These are phyloP conservation scores for Aspergillus cavernicola DNA, from an alignment of 495 filamentous ascomycete genomes.

Conservation along the genomic window DNA sequence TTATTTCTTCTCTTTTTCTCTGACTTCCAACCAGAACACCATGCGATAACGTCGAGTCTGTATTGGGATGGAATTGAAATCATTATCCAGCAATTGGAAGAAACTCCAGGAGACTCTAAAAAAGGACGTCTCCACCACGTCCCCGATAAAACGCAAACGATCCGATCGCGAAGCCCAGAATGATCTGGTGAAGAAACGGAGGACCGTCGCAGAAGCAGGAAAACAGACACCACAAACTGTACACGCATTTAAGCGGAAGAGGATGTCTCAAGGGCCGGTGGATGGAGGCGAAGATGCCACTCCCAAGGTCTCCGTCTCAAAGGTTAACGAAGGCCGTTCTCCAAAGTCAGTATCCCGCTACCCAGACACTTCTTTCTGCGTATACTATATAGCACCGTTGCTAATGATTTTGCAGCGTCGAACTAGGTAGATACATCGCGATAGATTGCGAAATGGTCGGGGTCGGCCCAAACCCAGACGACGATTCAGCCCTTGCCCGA, in stretches of 20 bases:
- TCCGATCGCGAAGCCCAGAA: conserved; percentile 33
- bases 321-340: conserved; percentile 52
- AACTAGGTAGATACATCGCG: conserved; percentile 81
- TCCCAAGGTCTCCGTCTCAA: conserved; percentile 20
- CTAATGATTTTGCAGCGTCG: conserved; percentile 31
- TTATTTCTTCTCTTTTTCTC: conserved; percentile 10
- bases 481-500: conserved; percentile 71
- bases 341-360: conserved; percentile 30
- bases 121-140: conserved; percentile 33
- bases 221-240: conserved; percentile 17
- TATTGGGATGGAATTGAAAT: conserved; percentile 42
- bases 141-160: conserved; percentile 36
- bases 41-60: conserved; percentile 15
- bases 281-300: conserved; percentile 14
- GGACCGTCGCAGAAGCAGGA: conserved; percentile 25
- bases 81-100: conserved; percentile 66
- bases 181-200: conserved; percentile 38
- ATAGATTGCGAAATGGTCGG: conserved; percentile 99
- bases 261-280: conserved; percentile 26
- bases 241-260: conserved; percentile 25
- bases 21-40: conserved; percentile 1
- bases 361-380: not conserved
- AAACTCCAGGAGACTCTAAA: conserved; percentile 65
- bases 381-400: not conserved
- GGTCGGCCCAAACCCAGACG: conserved; percentile 63